These are phyloP conservation scores for Antitrichia curtipendula DNA, from an alignment of 225 moss, liverwort and hornwort genomes.

Conservation along the genomic window DNA sequence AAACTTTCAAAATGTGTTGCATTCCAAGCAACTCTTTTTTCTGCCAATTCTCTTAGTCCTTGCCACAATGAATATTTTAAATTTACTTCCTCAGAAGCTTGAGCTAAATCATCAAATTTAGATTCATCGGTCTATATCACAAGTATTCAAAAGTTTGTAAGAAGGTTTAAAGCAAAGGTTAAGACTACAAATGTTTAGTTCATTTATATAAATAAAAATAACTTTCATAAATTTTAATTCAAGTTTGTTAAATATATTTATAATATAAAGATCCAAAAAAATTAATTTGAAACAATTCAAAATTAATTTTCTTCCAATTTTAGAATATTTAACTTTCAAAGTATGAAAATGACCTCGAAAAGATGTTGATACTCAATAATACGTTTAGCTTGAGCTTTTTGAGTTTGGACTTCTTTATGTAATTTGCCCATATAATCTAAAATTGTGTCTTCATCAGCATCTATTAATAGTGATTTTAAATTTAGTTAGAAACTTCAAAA, in stretches of 20 bases:
- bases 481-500: background rate
- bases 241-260: accelerated
- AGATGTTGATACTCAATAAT: conserved; percentile 65
- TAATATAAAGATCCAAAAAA: accelerated
- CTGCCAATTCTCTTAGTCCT: conserved; percentile 52
- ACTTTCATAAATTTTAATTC: no score
- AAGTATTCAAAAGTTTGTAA: background rate
- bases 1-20: conserved; percentile 90
- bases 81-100: conserved; percentile 77
- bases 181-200: no score
- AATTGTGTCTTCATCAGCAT: conserved; percentile 30
- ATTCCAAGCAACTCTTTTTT: conserved; percentile 56
- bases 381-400: conserved; percentile 51
- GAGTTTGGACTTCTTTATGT: conserved; percentile 7
- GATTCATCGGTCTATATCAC: conserved; percentile 49
- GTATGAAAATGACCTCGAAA: conserved; percentile 33
- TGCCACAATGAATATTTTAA: conserved; percentile 62
- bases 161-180: no score
- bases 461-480: background rate
- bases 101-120: conserved; percentile 71
- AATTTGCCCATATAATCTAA: conserved; percentile 56
- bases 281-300: no score
- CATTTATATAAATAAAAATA: no score
- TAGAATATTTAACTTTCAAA: accelerated
- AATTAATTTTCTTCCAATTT: background rate